A percentile compares a stretch with the other conserved stretches of the same genome.
Conservation (phyloP, 441 rosid genomes). For the Adansonia gregorii region DNA sequence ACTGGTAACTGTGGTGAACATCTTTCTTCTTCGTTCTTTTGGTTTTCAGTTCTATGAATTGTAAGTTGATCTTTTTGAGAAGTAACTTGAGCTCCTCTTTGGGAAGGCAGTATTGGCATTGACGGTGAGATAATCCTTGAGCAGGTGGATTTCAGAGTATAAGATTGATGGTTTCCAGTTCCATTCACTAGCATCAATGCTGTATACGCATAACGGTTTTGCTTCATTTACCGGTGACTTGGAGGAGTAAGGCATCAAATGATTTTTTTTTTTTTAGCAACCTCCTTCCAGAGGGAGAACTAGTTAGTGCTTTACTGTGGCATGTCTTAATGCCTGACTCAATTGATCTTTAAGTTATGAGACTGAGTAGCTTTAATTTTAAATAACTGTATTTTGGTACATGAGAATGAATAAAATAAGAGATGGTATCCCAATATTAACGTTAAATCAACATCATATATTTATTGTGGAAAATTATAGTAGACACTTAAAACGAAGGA, state of each 20-base stretch:
- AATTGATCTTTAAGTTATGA: background rate
- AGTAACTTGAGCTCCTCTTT: constrained; percentile 13
- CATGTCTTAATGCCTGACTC: background rate
- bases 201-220: constrained; percentile 94
- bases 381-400: background rate
- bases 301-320: background rate
- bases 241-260: constrained; percentile 77
- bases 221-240: constrained; percentile 76
- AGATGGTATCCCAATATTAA: background rate
- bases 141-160: constrained; percentile 96
- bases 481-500: background rate
- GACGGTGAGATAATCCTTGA: constrained; percentile 43
- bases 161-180: constrained; percentile 92
- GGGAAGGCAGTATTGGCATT: constrained; percentile 33
- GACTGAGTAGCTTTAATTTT: background rate
- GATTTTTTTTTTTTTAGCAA: constrained; percentile 21
- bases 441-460: background rate
- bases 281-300: constrained; percentile 8
- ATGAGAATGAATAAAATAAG: background rate
- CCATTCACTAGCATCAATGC: constrained; percentile 94
- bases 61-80: constrained; percentile 4
- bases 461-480: background rate
- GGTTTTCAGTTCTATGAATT: constrained; percentile 2
- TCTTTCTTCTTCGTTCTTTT: constrained; percentile 14
- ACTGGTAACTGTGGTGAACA: constrained; percentile 67